A percentile compares a stretch with the other conserved stretches of the same genome.
phyloP scores from a whole-genome alignment of 2,329 filamentous ascomycete species.

The Alternaria postmessia region DNA sequence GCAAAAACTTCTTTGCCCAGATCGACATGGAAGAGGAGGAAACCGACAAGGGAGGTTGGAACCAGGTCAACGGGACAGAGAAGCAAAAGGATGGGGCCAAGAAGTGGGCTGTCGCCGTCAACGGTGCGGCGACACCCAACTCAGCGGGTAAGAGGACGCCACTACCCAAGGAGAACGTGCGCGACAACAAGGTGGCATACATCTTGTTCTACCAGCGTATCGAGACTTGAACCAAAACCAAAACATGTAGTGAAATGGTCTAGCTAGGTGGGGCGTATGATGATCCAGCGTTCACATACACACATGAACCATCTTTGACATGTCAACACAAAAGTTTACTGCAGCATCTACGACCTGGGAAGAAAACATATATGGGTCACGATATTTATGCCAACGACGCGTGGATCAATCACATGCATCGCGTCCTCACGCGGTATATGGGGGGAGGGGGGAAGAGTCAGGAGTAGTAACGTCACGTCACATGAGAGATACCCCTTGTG shows the following conservation, averaged over 20 bases:
- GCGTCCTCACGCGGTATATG: conserved; percentile 4
- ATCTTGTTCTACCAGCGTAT: conserved; percentile 92
- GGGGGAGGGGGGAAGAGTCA: not conserved
- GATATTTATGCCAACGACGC: not conserved
- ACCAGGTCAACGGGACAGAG: conserved; percentile 76
- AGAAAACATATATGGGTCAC: conserved; percentile 14
- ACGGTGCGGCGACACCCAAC: conserved; percentile 66
- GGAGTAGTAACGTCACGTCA: conserved; percentile 15
- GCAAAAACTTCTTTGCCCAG: conserved; percentile 78
- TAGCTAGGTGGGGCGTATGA: conserved; percentile 6
- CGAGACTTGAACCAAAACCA: conserved; percentile 35
- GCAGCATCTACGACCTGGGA: not conserved
- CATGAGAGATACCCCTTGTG: too few relatives aligned
- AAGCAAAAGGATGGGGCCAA: conserved; percentile 66
- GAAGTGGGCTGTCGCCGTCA: conserved; percentile 70
- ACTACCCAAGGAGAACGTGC: conserved; percentile 65
- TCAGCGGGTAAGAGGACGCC: conserved; percentile 61
- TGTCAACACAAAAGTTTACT: conserved; percentile 7
- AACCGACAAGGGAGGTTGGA: conserved; percentile 78
- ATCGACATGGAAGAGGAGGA: conserved; percentile 67
- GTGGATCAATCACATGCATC: not conserved
- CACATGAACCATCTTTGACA: conserved; percentile 10
- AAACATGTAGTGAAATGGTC: not conserved
- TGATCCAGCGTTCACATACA: not conserved
- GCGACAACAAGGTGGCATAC: conserved; percentile 97